These are phyloP conservation scores for Wakefieldia striispora DNA, from an alignment of 768 basidiomycete genomes.

Conservation along the genomic window DNA sequence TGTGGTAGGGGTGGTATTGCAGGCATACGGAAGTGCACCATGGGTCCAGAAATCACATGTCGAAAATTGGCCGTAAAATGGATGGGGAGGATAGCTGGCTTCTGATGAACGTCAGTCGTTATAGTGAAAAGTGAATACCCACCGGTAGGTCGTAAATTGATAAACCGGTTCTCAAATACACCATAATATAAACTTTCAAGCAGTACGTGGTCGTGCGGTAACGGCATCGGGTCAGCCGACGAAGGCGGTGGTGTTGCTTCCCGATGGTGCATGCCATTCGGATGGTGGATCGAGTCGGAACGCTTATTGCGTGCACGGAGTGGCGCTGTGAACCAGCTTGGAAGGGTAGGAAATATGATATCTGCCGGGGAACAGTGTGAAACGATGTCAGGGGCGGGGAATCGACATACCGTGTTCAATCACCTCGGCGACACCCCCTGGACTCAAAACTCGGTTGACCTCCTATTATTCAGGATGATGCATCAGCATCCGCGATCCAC, in stretches of 20 bases:
- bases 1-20: constrained; percentile 63
- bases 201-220: constrained; percentile 65
- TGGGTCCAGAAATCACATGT: constrained; percentile 59
- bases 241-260: constrained; percentile 29
- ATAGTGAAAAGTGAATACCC: constrained; percentile 17
- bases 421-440: constrained; percentile 69
- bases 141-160: constrained; percentile 71
- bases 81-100: constrained; percentile 59
- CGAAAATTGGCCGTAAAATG: constrained; percentile 73
- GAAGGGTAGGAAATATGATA: constrained; percentile 71
- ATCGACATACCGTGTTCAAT: constrained; percentile 62
- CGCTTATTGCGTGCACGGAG: constrained; percentile 53
- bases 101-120: constrained; percentile 5
- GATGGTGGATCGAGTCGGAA: constrained; percentile 48
- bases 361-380: constrained; percentile 39
- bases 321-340: constrained; percentile 75
- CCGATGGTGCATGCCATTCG: constrained; percentile 43
- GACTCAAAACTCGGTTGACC: constrained; percentile 65
- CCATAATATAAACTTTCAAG: constrained; percentile 65
- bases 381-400: background rate
- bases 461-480: constrained; percentile 45
- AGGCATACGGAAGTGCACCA: constrained; percentile 66
- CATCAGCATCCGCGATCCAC: constrained; percentile 1
- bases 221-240: constrained; percentile 35
- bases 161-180: constrained; percentile 69